A percentile compares a stretch with the other conserved stretches of the same genome.
Evolutionary conservation across 805 yeast species (phyloP).

Genomic region (Lipomyces sp.): DNA sequence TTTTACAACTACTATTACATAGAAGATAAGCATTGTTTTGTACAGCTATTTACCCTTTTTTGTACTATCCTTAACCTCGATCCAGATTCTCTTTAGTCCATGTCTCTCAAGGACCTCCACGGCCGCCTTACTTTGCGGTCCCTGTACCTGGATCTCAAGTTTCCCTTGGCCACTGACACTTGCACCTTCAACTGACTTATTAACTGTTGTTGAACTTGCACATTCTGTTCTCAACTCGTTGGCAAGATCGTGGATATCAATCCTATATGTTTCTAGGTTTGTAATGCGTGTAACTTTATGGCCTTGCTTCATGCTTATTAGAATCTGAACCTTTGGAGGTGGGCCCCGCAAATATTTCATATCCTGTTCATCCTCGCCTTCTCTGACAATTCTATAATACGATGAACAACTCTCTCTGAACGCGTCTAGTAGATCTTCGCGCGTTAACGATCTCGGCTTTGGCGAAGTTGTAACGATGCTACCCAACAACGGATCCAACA

Average conservation of each 20-base stretch:
- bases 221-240: conserved; percentile 75
- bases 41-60: conserved; percentile 19
- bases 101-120: conserved; percentile 60
- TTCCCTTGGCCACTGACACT: conserved; percentile 55
- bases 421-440: conserved; percentile 48
- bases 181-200: conserved; percentile 39
- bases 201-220: conserved; percentile 82
- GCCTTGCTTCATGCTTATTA: conserved; percentile 79
- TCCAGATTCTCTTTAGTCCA: conserved; percentile 71
- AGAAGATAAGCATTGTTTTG: neutral
- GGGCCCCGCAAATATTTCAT: conserved; percentile 61
- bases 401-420: conserved; percentile 52
- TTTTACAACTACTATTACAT: no score
- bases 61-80: conserved; percentile 58
- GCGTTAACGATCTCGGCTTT: conserved; percentile 40
- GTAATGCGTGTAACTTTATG: conserved; percentile 78
- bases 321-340: conserved; percentile 67
- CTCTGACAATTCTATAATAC: conserved; percentile 55
- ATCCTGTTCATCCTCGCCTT: conserved; percentile 49
- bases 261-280: conserved; percentile 68
- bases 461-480: conserved; percentile 5
- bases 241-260: conserved; percentile 69
- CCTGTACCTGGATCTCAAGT: conserved; percentile 83
- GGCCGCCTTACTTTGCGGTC: conserved; percentile 74
- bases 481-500: conserved; percentile 58